Conservation (phyloP, 192 early-diverging fungal genomes). For the Glomus cerebriforme region DNA sequence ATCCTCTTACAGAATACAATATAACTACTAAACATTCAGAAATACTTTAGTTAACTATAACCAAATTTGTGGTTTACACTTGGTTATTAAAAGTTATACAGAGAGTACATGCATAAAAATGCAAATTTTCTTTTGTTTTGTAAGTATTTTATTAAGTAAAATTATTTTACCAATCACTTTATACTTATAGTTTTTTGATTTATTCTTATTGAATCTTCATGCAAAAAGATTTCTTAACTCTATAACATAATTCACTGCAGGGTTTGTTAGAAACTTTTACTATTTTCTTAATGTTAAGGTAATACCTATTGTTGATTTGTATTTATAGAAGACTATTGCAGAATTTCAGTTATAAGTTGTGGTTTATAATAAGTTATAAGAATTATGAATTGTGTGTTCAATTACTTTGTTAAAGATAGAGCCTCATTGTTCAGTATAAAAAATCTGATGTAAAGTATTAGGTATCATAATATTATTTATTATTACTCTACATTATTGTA, state of each 20-base stretch:
- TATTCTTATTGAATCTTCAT: slow-evolving; percentile 11
- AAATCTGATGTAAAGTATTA: too few species aligned
- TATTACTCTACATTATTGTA: too few species aligned
- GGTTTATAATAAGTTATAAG: too few species aligned
- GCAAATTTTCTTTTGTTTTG: slow-evolving; percentile 26
- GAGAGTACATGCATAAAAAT: slow-evolving; percentile 9
- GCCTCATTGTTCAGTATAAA: too few species aligned
- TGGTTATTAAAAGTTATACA: slow-evolving; percentile 33
- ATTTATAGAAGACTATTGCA: too few species aligned
- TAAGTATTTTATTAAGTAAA: slow-evolving; percentile 22
- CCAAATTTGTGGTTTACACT: slow-evolving; percentile 21
- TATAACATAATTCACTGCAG: background rate
- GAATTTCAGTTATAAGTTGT: too few species aligned
- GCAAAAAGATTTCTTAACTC: slow-evolving; percentile 26
- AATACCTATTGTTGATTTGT: slow-evolving; percentile 27
- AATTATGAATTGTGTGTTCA: too few species aligned
- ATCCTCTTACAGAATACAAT: slow-evolving; percentile 35
- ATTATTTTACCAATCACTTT: background rate
- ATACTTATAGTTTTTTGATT: slow-evolving; percentile 14
- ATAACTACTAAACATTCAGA: slow-evolving; percentile 25
- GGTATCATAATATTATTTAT: too few species aligned
- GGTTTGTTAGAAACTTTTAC: too few species aligned
- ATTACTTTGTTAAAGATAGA: too few species aligned
- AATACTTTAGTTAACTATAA: slow-evolving; percentile 24
- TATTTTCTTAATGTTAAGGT: too few species aligned